phyloP scores from a whole-genome alignment of 2,329 filamentous ascomycete genomes.

The Lasiodiplodia hormozganensis region DNA sequence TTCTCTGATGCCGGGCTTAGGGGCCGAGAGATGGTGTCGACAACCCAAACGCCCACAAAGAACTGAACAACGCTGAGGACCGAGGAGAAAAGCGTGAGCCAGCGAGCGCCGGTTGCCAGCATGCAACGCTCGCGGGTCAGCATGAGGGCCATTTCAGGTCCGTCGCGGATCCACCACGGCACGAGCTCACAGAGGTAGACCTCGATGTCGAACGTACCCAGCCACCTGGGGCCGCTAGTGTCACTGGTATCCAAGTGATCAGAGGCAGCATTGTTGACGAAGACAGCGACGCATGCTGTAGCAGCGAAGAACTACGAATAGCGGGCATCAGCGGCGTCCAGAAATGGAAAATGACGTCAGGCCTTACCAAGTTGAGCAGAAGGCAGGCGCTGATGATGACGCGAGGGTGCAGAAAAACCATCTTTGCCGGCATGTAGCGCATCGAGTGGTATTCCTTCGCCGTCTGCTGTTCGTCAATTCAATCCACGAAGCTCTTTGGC shows the following conservation, averaged over 20 bases:
- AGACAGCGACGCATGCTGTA: not conserved
- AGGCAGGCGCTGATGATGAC: conserved; percentile 9
- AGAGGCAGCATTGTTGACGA: not conserved
- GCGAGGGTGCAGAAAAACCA: conserved; percentile 19
- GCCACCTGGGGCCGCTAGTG: not conserved
- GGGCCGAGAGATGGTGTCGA: conserved; percentile 11
- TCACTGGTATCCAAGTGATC: not conserved
- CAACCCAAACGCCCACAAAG: conserved; percentile 6
- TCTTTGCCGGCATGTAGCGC: not conserved
- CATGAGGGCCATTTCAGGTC: not conserved
- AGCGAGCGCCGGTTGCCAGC: not conserved
- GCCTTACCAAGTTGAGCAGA: not conserved
- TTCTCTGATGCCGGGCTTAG: not conserved
- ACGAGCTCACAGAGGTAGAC: conserved; percentile 10
- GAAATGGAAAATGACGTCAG: too few relatives aligned
- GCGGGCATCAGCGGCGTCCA: not conserved
- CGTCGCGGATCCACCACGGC: not conserved
- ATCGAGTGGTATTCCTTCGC: not conserved
- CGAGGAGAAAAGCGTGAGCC: not conserved
- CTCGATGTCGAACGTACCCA: conserved; percentile 14
- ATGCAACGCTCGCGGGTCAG: not conserved
- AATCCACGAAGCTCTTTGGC: not conserved
- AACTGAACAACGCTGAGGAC: not conserved
- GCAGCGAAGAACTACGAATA: not conserved
- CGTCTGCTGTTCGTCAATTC: not conserved